Evolutionary conservation across 2,329 filamentous ascomycete genomes (phyloP), one percentile per base, ranked within the genome.

Genomic region (Thelonectria rubi): DNA sequence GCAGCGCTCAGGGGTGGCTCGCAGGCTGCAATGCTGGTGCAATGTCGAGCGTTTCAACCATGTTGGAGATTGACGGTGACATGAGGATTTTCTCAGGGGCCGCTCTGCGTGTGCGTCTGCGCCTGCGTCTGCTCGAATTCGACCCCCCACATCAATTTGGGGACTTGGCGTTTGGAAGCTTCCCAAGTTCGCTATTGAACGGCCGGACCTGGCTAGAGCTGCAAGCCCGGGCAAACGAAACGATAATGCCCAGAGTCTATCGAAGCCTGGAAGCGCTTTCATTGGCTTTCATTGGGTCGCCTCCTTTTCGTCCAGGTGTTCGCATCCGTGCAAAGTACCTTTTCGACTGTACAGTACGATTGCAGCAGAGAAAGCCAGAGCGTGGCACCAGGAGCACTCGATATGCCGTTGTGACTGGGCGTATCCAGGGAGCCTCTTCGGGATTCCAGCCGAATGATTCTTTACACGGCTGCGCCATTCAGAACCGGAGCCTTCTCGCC

Each of bases 211-310:
- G 37, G 54, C 56, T 65, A 67, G 21, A 52, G 52, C 37, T 47
- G 42, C 34, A 54, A n/a, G 32, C 17, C 47, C 45, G 53, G 56
- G 43, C 46, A 71, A 67, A 65, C 67, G 63, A 67, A 64, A 68
- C 63, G 64, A 66, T 69, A 43, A 45, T 69, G 37, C 37, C 37
- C 32, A 63, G 55, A 52, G 40, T 56, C 67, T 69, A 68, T 48
- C 55, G 66, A 32, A 26, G 57, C 43, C 64, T 70, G 54, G 54
- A 67, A 64, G 56, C 46, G 55, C 53, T 5, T 10, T 50, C 45
- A 46, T 62, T 50, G 17, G 18, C 48, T 37, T 48, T 48, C 37
- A 37, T 37, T 40, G 37, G 39, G 10, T 53, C 37, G 47, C 14
- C 46, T 39, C 40, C 11, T 51, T 53, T 24, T n/a, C 17, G n/a